These are phyloP conservation scores for Moesziomyces globuligerus DNA, from an alignment of 1,284 basidiomycete species.

Conservation along the genomic window DNA sequence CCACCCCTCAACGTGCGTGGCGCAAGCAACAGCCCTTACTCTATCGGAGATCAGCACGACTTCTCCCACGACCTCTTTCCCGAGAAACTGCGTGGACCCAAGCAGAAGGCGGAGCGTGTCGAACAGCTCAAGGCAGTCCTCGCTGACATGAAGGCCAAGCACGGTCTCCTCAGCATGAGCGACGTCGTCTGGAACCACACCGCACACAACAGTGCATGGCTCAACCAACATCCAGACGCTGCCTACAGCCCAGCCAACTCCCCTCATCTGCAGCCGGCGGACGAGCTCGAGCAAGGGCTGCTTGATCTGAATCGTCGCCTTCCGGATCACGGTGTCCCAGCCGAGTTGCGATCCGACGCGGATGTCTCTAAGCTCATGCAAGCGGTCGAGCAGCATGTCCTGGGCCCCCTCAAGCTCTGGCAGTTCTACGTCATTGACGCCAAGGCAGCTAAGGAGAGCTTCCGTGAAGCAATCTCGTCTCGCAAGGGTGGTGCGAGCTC, in stretches of 20 bases:
- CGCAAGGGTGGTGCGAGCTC: constrained; percentile 12
- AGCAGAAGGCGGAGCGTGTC: constrained; percentile 40
- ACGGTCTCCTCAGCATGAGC: constrained; percentile 61
- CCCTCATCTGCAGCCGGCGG: constrained; percentile 60
- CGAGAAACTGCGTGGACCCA: constrained; percentile 20
- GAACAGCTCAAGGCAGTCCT: constrained; percentile 40
- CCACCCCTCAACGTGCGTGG: constrained; percentile 60
- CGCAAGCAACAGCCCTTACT: constrained; percentile 58
- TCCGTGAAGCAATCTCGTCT: constrained; percentile 25
- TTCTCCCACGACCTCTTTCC: constrained; percentile 57
- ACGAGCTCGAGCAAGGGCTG: constrained; percentile 58
- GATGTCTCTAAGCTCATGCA: constrained; percentile 52
- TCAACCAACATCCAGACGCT: constrained; percentile 61
- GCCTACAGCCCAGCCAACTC: constrained; percentile 62
- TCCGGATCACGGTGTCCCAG: constrained; percentile 35
- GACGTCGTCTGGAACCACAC: constrained; percentile 64
- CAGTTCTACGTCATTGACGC: constrained; percentile 61
- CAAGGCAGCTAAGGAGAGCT: constrained; percentile 34
- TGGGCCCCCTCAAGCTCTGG: constrained; percentile 57
- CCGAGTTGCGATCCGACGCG: constrained; percentile 40
- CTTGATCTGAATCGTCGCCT: constrained; percentile 46
- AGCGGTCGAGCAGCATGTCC: constrained; percentile 51
- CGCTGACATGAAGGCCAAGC: constrained; percentile 46
- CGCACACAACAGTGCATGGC: constrained; percentile 58
- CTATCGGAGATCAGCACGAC: constrained; percentile 59